Evolutionary conservation across 768 basidiomycete species (phyloP).

Genomic region (Daedaleopsis sinensis): DNA sequence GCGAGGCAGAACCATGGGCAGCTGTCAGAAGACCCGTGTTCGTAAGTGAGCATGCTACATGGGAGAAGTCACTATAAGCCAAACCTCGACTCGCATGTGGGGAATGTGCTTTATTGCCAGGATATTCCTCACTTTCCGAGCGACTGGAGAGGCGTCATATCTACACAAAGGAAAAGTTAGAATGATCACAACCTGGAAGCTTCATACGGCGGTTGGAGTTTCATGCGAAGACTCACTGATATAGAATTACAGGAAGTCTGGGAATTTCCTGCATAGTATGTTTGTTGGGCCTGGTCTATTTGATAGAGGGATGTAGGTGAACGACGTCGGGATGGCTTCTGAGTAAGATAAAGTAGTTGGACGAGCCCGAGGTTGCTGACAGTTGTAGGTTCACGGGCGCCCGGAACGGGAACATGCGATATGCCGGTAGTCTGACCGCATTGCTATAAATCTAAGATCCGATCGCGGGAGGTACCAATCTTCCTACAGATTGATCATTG

Average conservation of each 20-base stretch:
- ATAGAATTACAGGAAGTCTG: constrained; percentile 40
- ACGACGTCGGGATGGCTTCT: too few species aligned
- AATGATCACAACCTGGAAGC: too few species aligned
- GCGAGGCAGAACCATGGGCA: constrained; percentile 52
- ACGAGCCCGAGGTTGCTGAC: too few species aligned
- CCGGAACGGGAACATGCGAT: too few species aligned
- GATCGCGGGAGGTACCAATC: too few species aligned
- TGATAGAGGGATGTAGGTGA: too few species aligned
- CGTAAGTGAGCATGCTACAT: background rate
- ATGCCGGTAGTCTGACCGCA: too few species aligned
- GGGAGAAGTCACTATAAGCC: background rate
- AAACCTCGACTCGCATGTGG: constrained; percentile 50
- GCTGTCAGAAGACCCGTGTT: constrained; percentile 34
- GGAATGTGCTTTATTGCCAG: constrained; percentile 52
- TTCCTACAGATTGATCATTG: too few species aligned
- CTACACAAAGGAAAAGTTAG: too few species aligned
- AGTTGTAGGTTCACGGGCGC: too few species aligned
- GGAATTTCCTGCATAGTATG: constrained; percentile 3
- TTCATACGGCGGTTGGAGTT: background rate
- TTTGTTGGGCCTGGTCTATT: background rate
- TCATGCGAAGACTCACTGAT: constrained; percentile 41
- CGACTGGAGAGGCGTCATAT: constrained; percentile 56
- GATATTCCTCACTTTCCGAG: constrained; percentile 53
- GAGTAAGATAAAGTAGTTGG: too few species aligned
- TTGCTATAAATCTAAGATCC: background rate